phyloP scores from a whole-genome alignment of 495 filamentous ascomycete genomes.

The Neurospora sp. region DNA sequence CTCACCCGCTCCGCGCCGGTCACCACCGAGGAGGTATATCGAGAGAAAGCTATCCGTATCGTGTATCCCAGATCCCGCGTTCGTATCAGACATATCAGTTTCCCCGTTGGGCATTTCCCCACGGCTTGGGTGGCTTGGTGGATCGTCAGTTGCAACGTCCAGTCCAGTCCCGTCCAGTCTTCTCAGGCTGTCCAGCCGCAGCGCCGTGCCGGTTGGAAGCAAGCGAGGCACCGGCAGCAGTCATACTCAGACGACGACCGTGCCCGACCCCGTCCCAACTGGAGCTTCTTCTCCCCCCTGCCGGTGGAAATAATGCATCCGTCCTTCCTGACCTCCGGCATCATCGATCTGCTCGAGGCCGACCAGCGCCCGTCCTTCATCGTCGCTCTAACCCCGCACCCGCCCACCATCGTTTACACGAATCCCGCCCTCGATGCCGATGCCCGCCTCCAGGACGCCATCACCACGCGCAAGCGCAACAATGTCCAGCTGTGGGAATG shows the following conservation, averaged over 20 bases:
- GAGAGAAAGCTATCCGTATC: not conserved
- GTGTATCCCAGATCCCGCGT: not conserved
- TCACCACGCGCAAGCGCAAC: slow-evolving; percentile 10
- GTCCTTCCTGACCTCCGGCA: slow-evolving; percentile 17
- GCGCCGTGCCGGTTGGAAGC: not conserved
- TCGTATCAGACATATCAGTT: not conserved
- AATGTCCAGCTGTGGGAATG: slow-evolving; percentile 23
- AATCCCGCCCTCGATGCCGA: slow-evolving; percentile 20
- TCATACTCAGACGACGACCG: not conserved
- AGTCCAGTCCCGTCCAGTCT: not conserved
- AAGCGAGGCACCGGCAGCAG: not conserved
- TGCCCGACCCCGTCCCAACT: not conserved
- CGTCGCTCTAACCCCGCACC: slow-evolving; percentile 18
- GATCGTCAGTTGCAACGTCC: not conserved
- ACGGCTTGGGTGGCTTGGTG: not conserved
- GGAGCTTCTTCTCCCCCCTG: not conserved
- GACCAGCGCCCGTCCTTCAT: slow-evolving; percentile 34
- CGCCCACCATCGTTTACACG: slow-evolving; percentile 24
- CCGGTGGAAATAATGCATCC: slow-evolving; percentile 13
- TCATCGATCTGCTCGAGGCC: slow-evolving; percentile 29
- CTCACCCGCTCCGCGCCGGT: not conserved
- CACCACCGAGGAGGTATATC: not conserved
- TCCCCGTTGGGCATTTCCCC: not conserved
- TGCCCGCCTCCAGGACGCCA: slow-evolving; percentile 10
- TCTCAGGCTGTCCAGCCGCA: not conserved